These are phyloP conservation scores for Boletus insuetus DNA, from an alignment of 768 basidiomycete species.

Conservation along the genomic window DNA sequence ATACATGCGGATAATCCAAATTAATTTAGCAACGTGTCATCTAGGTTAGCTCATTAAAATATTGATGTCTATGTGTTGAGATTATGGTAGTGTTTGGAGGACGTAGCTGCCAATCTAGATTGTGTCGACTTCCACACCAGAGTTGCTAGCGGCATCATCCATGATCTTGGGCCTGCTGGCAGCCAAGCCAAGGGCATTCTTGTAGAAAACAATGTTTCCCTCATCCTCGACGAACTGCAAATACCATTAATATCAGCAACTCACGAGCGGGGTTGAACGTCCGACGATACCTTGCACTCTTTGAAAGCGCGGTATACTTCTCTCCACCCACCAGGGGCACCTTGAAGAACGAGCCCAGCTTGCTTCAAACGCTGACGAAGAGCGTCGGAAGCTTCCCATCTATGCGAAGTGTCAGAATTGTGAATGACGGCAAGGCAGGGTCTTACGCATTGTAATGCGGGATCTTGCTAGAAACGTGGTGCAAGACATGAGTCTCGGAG, in stretches of 20 bases:
- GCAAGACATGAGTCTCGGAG: conserved; percentile 88
- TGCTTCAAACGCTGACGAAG: conserved; percentile 69
- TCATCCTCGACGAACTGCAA: conserved; percentile 88
- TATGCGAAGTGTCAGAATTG: conserved; percentile 20
- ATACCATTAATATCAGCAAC: neutral
- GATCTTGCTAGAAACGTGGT: conserved; percentile 93
- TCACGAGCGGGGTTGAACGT: neutral
- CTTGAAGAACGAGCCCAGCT: conserved; percentile 60
- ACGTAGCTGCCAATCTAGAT: conserved; percentile 20
- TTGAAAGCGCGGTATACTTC: conserved; percentile 76
- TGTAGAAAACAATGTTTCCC: conserved; percentile 88
- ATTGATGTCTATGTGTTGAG: conserved; percentile 8
- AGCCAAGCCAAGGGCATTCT: conserved; percentile 81
- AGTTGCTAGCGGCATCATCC: conserved; percentile 61
- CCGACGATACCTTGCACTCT: conserved; percentile 62
- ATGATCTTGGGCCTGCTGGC: conserved; percentile 60
- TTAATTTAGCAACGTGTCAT: no score
- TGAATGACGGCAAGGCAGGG: neutral
- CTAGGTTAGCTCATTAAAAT: no score
- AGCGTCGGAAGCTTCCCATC: conserved; percentile 89
- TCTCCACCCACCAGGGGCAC: conserved; percentile 72
- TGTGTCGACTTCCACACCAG: conserved; percentile 57
- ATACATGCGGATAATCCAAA: no score
- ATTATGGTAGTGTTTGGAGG: neutral
- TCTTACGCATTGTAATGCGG: conserved; percentile 88